Percentiles rank a stretch among this genome's conserved stretches.
These are phyloP conservation scores for Trametes versicolor DNA, from an alignment of 1,284 basidiomycete genomes.

Conservation along the genomic window DNA sequence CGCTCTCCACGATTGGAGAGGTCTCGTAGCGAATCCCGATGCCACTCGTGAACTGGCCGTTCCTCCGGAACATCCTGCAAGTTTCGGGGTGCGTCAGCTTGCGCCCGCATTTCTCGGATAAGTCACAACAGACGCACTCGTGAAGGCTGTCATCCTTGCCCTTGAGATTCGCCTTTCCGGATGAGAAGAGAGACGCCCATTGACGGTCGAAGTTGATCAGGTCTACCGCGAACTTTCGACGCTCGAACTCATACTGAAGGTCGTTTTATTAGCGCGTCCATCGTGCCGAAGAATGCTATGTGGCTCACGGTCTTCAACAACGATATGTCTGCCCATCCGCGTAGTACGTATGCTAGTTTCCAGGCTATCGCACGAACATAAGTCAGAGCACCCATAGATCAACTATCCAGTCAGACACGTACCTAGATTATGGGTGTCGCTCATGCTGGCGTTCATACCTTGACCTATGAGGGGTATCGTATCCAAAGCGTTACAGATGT, in stretches of 20 bases:
- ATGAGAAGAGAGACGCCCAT: slow-evolving; percentile 77
- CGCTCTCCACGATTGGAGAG: slow-evolving; percentile 58
- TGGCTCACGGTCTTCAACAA: slow-evolving; percentile 76
- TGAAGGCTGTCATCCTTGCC: slow-evolving; percentile 71
- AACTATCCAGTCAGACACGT: slow-evolving; percentile 9
- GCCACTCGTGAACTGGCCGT: slow-evolving; percentile 61
- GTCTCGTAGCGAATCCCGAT: slow-evolving; percentile 70
- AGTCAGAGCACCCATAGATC: no score
- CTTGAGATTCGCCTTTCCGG: slow-evolving; percentile 69
- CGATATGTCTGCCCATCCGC: slow-evolving; percentile 71
- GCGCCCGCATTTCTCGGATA: neutral
- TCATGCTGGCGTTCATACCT: slow-evolving; percentile 83
- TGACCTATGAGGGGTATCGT: slow-evolving; percentile 58
- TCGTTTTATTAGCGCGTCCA: neutral
- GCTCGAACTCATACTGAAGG: slow-evolving; percentile 71
- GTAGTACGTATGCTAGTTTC: slow-evolving; percentile 81
- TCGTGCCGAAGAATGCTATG: slow-evolving; percentile 5
- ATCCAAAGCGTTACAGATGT: no score
- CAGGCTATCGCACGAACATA: slow-evolving; percentile 55
- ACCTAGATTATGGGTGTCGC: slow-evolving; percentile 84
- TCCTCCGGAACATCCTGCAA: slow-evolving; percentile 14
- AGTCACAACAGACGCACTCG: slow-evolving; percentile 59
- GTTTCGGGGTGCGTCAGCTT: neutral
- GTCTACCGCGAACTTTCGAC: slow-evolving; percentile 79
- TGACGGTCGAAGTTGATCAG: slow-evolving; percentile 84